Base-by-base conservation (phyloP, 192 early-diverging fungal genomes). In the Thamnidium elegans region DNA sequence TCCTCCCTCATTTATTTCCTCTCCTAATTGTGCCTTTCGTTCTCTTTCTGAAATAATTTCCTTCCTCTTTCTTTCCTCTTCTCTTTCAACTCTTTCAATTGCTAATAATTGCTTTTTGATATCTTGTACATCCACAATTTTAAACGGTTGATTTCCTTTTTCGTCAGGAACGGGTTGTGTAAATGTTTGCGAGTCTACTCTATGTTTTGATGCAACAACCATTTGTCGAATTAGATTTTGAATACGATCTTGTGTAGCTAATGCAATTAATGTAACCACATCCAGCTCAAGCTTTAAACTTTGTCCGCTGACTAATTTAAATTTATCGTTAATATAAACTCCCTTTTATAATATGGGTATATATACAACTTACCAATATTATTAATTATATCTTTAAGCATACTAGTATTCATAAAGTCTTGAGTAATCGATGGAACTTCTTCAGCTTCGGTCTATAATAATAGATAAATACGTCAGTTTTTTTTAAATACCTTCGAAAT, bases 161-260 rank as follows among this genome's bases (percentile, higher is more conserved):
- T 52, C 63, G 47, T 83, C 78, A 19, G 83, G 65, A 0, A 83
- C 83, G 34, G 89, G 87, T 7, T 83, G 78, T 46, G 82, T 80
- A 23, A 89, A 79, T 42, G 81, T 78, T 45, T 87, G 82, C 0
- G 89, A 86, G 4, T 78, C 75, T 20, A 81, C 77, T 48, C 91
- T 85, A 69, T 92, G 91, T 50, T 91, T 83, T 2, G 85, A 87
- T 0, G 87, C 89, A 6, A 78, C 78, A 1, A 87, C 77, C 79
- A 91, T 90, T 60, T 86, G 75, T 68, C 88, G 83, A 20, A 88
- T 69, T 52, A 90, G 71, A 1, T 74, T 59, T 19, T 84, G 80
- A 17, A 90, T 68, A 23, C 89, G 77, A 13, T 87, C 80, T 63
- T 91, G 88, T 26, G 86, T 65, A 4, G 91, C 89, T 52, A 89